Evolutionary conservation across 2,329 filamentous ascomycete genomes (phyloP).

Genomic region (Penicillium griseofulvum): DNA sequence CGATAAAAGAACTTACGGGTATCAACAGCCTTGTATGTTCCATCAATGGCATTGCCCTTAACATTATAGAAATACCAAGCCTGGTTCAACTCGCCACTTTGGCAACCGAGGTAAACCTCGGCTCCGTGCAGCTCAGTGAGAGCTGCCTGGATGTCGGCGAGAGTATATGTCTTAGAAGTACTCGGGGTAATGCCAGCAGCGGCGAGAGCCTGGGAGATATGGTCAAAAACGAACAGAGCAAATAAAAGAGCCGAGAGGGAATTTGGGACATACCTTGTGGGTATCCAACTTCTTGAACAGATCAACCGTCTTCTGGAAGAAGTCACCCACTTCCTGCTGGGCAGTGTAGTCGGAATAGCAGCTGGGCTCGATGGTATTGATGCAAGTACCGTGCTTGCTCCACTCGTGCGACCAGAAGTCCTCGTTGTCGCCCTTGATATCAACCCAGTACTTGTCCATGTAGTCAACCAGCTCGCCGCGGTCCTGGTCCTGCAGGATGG

Average conservation of each 20-base stretch:
- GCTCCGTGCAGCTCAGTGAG: conserved; percentile 49
- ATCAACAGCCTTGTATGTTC: conserved; percentile 58
- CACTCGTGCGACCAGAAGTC: conserved; percentile 69
- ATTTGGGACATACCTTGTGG: conserved; percentile 43
- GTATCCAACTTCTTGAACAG: conserved; percentile 57
- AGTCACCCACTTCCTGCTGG: conserved; percentile 59
- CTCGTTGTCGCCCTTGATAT: conserved; percentile 54
- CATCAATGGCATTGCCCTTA: conserved; percentile 57
- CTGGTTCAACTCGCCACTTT: conserved; percentile 49
- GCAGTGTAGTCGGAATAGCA: conserved; percentile 61
- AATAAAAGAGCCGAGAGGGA: not conserved
- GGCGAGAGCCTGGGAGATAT: conserved; percentile 45
- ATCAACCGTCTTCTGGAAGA: conserved; percentile 55
- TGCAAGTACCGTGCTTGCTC: conserved; percentile 69
- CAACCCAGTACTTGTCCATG: conserved; percentile 62
- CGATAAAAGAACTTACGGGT: conserved; percentile 37
- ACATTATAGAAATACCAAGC: conserved; percentile 57
- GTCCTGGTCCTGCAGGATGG: conserved; percentile 53
- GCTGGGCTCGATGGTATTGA: conserved; percentile 63
- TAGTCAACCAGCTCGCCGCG: conserved; percentile 52
- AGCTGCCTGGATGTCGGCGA: conserved; percentile 51
- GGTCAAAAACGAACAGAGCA: not conserved
- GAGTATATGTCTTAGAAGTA: conserved; percentile 50
- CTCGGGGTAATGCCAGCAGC: conserved; percentile 56
- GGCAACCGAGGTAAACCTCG: conserved; percentile 53